Conservation (phyloP, 257 asterid genomes). For the Vinca minor region DNA sequence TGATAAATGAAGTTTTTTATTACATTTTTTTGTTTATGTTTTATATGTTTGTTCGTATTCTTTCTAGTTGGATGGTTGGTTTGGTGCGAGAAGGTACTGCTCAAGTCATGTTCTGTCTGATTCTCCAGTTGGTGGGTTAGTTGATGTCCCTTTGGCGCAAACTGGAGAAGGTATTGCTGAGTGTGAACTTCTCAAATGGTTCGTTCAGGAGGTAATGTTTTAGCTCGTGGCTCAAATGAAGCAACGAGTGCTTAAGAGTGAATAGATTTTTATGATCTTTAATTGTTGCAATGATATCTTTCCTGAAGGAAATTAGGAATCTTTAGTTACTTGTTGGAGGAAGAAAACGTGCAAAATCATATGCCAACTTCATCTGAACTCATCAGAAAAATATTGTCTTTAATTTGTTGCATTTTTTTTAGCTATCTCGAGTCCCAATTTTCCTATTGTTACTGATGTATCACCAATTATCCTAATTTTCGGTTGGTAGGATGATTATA, state of each 20-base stretch:
- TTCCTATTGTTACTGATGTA: neutral
- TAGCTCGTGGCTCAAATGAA: neutral
- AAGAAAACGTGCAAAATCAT: neutral
- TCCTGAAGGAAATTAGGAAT: neutral
- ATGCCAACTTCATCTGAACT: neutral
- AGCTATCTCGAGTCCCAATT: neutral
- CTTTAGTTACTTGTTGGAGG: neutral
- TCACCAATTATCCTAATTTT: neutral
- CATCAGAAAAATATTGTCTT: neutral
- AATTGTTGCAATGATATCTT: neutral
- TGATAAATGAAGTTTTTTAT: neutral
- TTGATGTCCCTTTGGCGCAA: constrained; percentile 92
- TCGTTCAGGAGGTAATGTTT: constrained; percentile 72
- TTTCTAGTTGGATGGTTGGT: constrained; percentile 34
- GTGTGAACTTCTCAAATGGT: constrained; percentile 96
- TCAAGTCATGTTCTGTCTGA: constrained; percentile 49
- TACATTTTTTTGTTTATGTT: neutral
- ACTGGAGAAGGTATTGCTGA: constrained; percentile 99
- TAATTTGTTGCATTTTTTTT: neutral
- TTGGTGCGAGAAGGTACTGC: constrained; percentile 31
- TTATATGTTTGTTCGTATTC: constrained; percentile 14
- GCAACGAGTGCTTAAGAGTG: neutral
- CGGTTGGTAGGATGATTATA: neutral
- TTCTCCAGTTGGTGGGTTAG: constrained; percentile 39
- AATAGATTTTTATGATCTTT: neutral